Evolutionary conservation across 176 grass and related monocot genomes (phyloP), one percentile per base, ranked within the genome.

Genomic region (Ananas comosus): DNA sequence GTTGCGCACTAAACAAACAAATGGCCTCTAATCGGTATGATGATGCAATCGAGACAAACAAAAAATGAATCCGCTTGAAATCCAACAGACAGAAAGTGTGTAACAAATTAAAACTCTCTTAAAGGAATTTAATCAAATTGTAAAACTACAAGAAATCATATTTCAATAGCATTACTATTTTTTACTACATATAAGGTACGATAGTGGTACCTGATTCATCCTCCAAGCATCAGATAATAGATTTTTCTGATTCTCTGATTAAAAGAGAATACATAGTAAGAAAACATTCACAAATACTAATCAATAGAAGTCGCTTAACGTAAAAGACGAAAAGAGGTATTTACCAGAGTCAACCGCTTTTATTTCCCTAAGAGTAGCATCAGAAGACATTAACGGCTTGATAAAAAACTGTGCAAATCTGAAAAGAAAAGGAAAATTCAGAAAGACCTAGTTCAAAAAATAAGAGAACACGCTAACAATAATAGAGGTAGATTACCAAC

Each of bases 371-470:
- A 92, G 76, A 59, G 84, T 88, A 71, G 89, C 94, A 78, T 97
- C 94, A 76, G 81, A 51, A 49, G 94, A 97, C 89, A 97, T 92
- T 81, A 97, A 79, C 70, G 94, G 89, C 56, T 81, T 97, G 75
- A 97, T 88, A 79, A 97, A 97, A 69, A 97, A 97, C 74, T 97
- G 94, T 2, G 94, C 80, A 90, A 92, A 97, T 80, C 94, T 97
- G 76, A 72, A 64, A 51, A 74, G 49, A 59, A 28, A 63, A 64
- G 48, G 70, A 16, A 68, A n/a, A 48, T 22, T 81, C 56, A 83
- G 52, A 70, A 65, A 81, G 68, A 65, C 12, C 33, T 75, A 78
- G 51, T 64, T 19, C 2, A 9, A 50, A 72, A 56, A 78, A 66
- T 72, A 74, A 49, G 10, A 84, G 47, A 57, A 59, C 1, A 76